Conservation (phyloP, 2,329 filamentous ascomycete genomes). For the Colletotrichum liaoningense region DNA sequence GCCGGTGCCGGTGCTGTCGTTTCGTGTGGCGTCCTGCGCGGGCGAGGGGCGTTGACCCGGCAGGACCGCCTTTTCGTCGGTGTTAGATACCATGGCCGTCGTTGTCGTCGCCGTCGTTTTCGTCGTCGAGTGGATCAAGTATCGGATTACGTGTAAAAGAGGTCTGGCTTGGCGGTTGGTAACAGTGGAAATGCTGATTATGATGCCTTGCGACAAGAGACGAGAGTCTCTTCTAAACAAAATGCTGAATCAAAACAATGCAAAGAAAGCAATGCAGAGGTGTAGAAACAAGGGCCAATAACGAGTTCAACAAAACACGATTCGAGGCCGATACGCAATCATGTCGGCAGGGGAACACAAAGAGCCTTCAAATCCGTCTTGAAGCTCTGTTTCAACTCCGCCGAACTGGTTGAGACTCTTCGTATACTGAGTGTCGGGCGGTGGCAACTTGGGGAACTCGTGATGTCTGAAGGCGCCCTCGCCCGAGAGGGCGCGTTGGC, state of each 20-base stretch:
- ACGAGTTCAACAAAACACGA: not conserved
- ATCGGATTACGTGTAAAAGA: not conserved
- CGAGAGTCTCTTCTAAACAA: not conserved
- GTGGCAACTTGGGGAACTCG: too few relatives aligned
- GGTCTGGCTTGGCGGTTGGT: not conserved
- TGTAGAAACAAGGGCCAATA: not conserved
- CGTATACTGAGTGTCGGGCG: not conserved
- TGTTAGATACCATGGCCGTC: conserved; percentile 9
- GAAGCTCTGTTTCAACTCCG: not conserved
- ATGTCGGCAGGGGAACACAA: not conserved
- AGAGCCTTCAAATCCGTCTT: not conserved
- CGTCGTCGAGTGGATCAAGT: not conserved
- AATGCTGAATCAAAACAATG: not conserved
- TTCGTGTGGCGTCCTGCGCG: not conserved
- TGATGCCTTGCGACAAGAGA: not conserved
- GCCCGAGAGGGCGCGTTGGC: not conserved
- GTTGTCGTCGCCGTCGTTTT: not conserved
- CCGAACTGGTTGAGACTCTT: not conserved
- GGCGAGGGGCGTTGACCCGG: conserved; percentile 1
- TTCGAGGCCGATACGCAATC: not conserved
- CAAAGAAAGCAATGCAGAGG: not conserved
- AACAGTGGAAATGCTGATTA: not conserved
- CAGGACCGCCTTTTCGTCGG: conserved; percentile 20
- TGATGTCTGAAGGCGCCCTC: not conserved
- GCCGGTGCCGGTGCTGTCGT: not conserved